A percentile compares a stretch with the other conserved stretches of the same genome.
These are phyloP conservation scores for Hyphopichia fennica DNA, from an alignment of 1,139 yeast genomes.

Conservation along the genomic window DNA sequence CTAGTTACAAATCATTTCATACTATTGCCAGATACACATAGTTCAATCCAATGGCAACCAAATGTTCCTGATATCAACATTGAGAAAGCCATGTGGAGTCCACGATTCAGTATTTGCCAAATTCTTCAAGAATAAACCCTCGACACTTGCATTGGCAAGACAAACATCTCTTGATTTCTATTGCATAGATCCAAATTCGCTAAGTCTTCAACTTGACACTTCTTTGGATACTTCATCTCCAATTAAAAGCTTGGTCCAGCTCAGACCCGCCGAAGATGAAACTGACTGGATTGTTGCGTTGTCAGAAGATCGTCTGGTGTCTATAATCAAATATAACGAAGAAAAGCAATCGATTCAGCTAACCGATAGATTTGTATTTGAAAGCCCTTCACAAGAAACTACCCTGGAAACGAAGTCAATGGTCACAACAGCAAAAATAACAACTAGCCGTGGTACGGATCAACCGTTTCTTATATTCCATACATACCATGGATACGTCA, in stretches of 20 bases:
- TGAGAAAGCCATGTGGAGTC: background rate
- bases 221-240: background rate
- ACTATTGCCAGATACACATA: too few relatives aligned
- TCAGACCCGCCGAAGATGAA: background rate
- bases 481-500: constrained; percentile 20
- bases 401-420: background rate
- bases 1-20: too few relatives aligned
- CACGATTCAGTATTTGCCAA: background rate
- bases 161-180: background rate
- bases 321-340: background rate
- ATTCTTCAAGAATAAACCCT: background rate
- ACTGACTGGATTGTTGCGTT: background rate
- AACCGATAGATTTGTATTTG: background rate
- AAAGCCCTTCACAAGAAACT: background rate
- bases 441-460: background rate
- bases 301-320: background rate
- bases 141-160: background rate
- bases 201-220: background rate
- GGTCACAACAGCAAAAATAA: background rate
- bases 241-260: background rate
- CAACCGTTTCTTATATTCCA: background rate
- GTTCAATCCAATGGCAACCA: background rate
- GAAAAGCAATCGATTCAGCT: background rate
- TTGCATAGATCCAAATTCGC: background rate
- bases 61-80: background rate